Conservation (phyloP, 163 green algal genomes). For the Scenedesmus sp. region DNA sequence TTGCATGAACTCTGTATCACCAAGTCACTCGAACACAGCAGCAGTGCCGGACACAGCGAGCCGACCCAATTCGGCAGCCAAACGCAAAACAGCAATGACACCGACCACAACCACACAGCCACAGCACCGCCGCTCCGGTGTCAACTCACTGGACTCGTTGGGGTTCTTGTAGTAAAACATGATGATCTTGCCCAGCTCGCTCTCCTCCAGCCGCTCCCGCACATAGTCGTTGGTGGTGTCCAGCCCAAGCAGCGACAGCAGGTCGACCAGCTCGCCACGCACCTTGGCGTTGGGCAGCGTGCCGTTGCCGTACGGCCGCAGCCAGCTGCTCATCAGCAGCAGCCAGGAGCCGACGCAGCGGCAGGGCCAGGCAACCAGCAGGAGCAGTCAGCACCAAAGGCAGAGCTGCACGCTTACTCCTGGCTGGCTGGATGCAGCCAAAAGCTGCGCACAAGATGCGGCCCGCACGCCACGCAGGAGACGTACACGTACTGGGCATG, state of each 20-base stretch:
- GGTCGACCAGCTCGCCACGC: constrained; percentile 24
- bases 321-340: constrained; percentile 46
- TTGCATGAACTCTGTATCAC: too few relatives aligned
- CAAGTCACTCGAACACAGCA: too few relatives aligned
- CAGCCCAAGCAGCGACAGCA: constrained; percentile 42
- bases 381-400: background rate
- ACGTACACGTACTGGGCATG: too few relatives aligned
- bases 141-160: constrained; percentile 47
- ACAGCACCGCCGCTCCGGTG: background rate
- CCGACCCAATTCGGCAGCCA: too few relatives aligned
- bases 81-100: too few relatives aligned
- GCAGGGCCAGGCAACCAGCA: background rate
- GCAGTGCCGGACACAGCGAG: too few relatives aligned
- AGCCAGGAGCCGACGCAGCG: background rate
- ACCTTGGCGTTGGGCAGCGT: constrained; percentile 52
- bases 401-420: background rate
- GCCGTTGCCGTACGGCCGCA: constrained; percentile 49
- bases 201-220: constrained; percentile 47
- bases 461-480: too few relatives aligned
- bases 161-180: constrained; percentile 58
- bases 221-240: constrained; percentile 44
- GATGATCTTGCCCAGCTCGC: constrained; percentile 54
- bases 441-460: too few relatives aligned
- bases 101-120: too few relatives aligned
- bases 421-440: too few relatives aligned